Percentiles rank a stretch among this genome's conserved stretches.
These are phyloP conservation scores for Cytospora paraplurivora DNA, from an alignment of 2,329 filamentous ascomycete genomes.

Conservation along the genomic window DNA sequence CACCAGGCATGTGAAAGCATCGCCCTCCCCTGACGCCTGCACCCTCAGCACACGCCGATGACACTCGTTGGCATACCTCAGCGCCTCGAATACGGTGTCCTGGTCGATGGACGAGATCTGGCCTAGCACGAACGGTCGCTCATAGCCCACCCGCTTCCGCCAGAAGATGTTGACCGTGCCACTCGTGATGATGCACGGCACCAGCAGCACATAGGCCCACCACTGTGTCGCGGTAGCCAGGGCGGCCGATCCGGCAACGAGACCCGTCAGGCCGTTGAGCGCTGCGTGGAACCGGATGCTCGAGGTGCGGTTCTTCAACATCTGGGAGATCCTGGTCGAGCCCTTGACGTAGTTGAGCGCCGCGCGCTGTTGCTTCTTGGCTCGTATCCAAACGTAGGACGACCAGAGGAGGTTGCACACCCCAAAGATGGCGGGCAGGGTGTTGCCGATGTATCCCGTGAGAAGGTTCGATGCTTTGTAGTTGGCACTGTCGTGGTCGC, in stretches of 20 bases:
- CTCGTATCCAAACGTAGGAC: conserved; percentile 44
- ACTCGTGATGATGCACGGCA: conserved; percentile 51
- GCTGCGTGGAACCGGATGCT: conserved; percentile 48
- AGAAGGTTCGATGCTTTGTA: conserved; percentile 54
- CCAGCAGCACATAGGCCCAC: conserved; percentile 55
- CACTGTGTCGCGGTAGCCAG: conserved; percentile 53
- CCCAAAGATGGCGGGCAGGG: conserved; percentile 51
- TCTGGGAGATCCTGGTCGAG: conserved; percentile 31
- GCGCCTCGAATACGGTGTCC: conserved; percentile 35
- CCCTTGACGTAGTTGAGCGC: conserved; percentile 34
- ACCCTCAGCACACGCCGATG: conserved; percentile 21
- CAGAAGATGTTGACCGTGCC: conserved; percentile 53
- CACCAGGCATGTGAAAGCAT: conserved; percentile 28
- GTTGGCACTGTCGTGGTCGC: conserved; percentile 43
- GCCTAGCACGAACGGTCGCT: conserved; percentile 38
- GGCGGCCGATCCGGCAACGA: conserved; percentile 52
- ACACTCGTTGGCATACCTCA: conserved; percentile 33
- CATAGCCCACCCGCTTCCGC: conserved; percentile 50
- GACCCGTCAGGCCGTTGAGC: conserved; percentile 47
- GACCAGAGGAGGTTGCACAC: conserved; percentile 53
- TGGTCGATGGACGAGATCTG: conserved; percentile 27
- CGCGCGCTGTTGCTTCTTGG: conserved; percentile 41
- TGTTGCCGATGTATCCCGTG: conserved; percentile 58
- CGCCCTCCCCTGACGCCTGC: conserved; percentile 12
- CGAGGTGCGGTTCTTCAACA: conserved; percentile 42